phyloP scores from a whole-genome alignment of 495 filamentous ascomycete species.

The Penicillium subrubescens region DNA sequence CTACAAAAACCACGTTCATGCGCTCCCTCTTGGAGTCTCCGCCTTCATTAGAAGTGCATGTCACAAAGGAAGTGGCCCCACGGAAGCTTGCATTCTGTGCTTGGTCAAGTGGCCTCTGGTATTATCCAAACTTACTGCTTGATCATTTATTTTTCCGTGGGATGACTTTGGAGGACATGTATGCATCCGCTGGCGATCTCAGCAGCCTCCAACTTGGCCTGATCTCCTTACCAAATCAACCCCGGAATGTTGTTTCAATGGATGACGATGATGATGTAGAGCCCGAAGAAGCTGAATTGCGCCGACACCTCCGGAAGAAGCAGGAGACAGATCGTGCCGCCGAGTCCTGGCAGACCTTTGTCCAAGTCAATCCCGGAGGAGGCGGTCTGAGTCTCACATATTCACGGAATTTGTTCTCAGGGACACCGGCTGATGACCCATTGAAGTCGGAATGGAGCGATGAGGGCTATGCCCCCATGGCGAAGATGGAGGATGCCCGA shows the following conservation, averaged over 20 bases:
- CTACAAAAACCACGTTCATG: slow-evolving; percentile 29
- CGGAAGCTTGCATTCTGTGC: slow-evolving; percentile 34
- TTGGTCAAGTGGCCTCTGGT: slow-evolving; percentile 41
- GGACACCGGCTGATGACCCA: slow-evolving; percentile 33
- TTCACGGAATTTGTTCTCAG: slow-evolving; percentile 47
- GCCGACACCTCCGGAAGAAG: slow-evolving; percentile 18
- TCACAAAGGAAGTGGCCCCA: slow-evolving; percentile 33
- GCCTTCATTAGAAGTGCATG: slow-evolving; percentile 35
- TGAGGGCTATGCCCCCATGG: slow-evolving; percentile 41
- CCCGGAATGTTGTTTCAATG: slow-evolving; percentile 9
- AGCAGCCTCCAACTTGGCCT: slow-evolving; percentile 42
- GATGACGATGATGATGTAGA: slow-evolving; percentile 36
- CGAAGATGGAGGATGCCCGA: slow-evolving; percentile 34
- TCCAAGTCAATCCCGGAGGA: slow-evolving; percentile 31
- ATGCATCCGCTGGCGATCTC: slow-evolving; percentile 19
- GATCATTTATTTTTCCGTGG: slow-evolving; percentile 26
- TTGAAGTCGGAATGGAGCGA: slow-evolving; percentile 46
- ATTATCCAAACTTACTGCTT: slow-evolving; percentile 38
- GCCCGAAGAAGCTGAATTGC: slow-evolving; percentile 27
- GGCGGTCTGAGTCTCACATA: slow-evolving; percentile 38
- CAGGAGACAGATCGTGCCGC: slow-evolving; percentile 26
- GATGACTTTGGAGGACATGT: slow-evolving; percentile 24
- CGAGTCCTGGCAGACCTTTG: slow-evolving; percentile 37
- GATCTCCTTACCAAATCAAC: slow-evolving; percentile 26
- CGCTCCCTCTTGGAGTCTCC: slow-evolving; percentile 28